Evolutionary conservation across 805 yeast genomes (phyloP).

Genomic region (Hanseniaspora vineae): DNA sequence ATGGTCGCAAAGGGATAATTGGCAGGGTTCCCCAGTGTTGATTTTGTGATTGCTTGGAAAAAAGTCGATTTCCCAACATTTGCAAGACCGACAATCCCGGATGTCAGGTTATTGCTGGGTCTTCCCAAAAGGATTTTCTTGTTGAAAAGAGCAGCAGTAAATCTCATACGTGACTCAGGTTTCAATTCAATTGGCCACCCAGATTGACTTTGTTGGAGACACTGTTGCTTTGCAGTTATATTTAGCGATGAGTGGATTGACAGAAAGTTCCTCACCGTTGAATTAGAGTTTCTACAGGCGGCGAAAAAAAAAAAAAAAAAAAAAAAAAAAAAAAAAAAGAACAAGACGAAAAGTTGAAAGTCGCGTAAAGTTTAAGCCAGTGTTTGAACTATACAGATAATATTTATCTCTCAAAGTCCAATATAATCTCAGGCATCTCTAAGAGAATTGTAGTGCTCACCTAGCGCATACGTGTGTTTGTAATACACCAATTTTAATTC

Average conservation of each 20-base stretch:
- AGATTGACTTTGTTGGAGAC: not conserved
- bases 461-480: conserved; percentile 75
- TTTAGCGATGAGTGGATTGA: too few relatives aligned
- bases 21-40: conserved; percentile 91
- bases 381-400: too few relatives aligned
- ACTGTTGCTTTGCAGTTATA: not conserved
- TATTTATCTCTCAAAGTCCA: too few relatives aligned
- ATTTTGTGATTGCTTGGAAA: conserved; percentile 91
- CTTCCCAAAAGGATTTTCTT: conserved; percentile 71
- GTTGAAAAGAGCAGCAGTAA: not conserved
- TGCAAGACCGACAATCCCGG: conserved; percentile 74
- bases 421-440: conserved; percentile 31
- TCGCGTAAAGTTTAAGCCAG: too few relatives aligned
- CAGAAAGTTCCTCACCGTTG: too few relatives aligned
- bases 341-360: too few relatives aligned
- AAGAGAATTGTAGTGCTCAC: conserved; percentile 88
- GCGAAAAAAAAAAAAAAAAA: too few relatives aligned
- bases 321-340: too few relatives aligned
- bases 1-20: conserved; percentile 97
- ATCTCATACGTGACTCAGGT: not conserved
- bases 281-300: too few relatives aligned
- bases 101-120: conserved; percentile 50
- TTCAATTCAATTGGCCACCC: not conserved
- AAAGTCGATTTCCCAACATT: conserved; percentile 82
- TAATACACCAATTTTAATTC: conserved; percentile 66